phyloP scores from a whole-genome alignment of 2,329 filamentous ascomycete species.

The Chaetomium strumarium region DNA sequence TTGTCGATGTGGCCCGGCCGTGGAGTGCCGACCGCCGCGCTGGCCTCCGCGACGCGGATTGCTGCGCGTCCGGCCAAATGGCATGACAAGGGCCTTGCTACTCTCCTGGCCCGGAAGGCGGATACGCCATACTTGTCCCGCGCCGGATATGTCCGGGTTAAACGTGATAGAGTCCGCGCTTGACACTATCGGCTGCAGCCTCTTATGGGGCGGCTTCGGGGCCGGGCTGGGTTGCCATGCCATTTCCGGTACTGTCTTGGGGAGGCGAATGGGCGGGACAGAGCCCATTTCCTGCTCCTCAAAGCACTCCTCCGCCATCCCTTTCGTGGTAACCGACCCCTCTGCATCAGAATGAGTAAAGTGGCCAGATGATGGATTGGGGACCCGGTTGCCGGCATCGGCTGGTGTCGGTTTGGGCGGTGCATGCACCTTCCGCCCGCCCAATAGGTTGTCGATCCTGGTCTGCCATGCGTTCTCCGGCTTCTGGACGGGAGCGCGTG shows the following conservation, averaged over 20 bases:
- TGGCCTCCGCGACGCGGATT: conserved; percentile 29
- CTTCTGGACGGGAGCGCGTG: conserved; percentile 7
- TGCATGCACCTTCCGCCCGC: conserved; percentile 54
- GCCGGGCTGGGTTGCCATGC: conserved; percentile 56
- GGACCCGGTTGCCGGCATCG: conserved; percentile 43
- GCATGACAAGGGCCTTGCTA: conserved; percentile 34
- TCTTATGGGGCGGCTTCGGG: conserved; percentile 50
- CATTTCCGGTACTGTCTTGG: conserved; percentile 53
- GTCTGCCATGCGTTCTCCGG: conserved; percentile 55
- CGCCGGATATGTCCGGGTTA: conserved; percentile 26
- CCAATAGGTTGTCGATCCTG: conserved; percentile 73
- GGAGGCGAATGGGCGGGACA: conserved; percentile 64
- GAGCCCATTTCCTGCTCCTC: conserved; percentile 77
- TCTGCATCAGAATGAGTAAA: conserved; percentile 39
- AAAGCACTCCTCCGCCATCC: conserved; percentile 73
- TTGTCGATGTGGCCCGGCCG: conserved; percentile 18
- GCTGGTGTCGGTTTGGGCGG: conserved; percentile 54
- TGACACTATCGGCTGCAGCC: conserved; percentile 42
- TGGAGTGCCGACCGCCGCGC: conserved; percentile 18
- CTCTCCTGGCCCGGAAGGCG: conserved; percentile 35
- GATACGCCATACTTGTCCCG: conserved; percentile 35
- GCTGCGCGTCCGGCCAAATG: conserved; percentile 30
- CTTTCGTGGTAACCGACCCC: conserved; percentile 52
- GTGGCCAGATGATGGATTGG: conserved; percentile 47
- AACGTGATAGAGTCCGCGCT: conserved; percentile 28